Evolutionary conservation across 192 early-diverging fungal species (phyloP).

Genomic region (Martensiomyces pterosporus): DNA sequence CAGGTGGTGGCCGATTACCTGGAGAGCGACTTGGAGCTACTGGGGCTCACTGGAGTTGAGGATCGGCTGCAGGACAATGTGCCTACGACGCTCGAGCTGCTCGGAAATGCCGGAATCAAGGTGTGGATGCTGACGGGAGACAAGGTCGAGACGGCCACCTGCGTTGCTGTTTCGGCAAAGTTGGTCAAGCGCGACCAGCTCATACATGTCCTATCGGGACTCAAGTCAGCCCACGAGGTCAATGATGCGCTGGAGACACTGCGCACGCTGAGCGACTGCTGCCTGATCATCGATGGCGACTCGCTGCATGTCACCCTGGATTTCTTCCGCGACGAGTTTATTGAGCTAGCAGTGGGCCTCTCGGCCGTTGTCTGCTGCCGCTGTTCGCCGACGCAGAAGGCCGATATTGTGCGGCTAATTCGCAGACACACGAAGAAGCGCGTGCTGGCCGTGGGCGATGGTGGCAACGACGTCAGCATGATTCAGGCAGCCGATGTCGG

Average conservation of each 20-base stretch:
- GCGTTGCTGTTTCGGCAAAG: conserved; percentile 90
- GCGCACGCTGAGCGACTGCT: conserved; percentile 66
- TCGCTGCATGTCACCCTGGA: conserved; percentile 79
- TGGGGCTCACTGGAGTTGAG: conserved; percentile 94
- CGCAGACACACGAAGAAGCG: conserved; percentile 68
- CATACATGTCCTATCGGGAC: conserved; percentile 74
- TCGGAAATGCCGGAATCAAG: conserved; percentile 86
- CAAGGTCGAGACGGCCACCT: conserved; percentile 96
- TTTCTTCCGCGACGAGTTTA: conserved; percentile 71
- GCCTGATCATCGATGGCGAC: conserved; percentile 89
- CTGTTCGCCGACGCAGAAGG: conserved; percentile 96
- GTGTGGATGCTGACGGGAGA: conserved; percentile 99
- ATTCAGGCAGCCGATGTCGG: conserved; percentile 96
- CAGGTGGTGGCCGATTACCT: conserved; percentile 61
- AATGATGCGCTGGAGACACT: conserved; percentile 70
- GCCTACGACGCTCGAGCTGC: conserved; percentile 77
- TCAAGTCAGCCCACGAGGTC: conserved; percentile 49
- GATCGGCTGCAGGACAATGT: conserved; percentile 95
- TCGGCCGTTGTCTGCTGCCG: conserved; percentile 90
- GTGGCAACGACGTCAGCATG: conserved; percentile 97
- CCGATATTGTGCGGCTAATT: conserved; percentile 81
- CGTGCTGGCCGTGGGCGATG: conserved; percentile 89
- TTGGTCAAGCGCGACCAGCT: conserved; percentile 82
- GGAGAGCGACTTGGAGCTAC: conserved; percentile 82
- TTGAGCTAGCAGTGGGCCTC: conserved; percentile 67